A percentile compares a stretch with the other conserved stretches of the same genome.
Evolutionary conservation across 2,329 filamentous ascomycete species (phyloP).

Genomic region (Fusarium foetens): DNA sequence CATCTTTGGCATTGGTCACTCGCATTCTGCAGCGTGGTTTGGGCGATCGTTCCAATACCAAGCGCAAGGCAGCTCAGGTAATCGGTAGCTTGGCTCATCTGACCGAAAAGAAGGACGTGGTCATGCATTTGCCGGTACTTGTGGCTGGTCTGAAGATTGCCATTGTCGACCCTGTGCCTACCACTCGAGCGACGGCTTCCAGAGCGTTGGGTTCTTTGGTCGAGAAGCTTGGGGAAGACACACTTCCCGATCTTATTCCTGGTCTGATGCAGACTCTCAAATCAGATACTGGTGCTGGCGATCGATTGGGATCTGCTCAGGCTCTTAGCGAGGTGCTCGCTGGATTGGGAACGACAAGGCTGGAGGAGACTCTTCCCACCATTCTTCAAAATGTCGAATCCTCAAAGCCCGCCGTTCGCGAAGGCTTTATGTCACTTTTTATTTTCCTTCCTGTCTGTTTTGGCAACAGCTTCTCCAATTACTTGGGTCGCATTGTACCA

Average conservation of each 20-base stretch:
- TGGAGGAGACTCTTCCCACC: conserved; percentile 95
- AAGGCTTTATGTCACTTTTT: conserved; percentile 99
- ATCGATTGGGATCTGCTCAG: conserved; percentile 94
- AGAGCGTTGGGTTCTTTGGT: conserved; percentile 96
- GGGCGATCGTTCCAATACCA: conserved; percentile 90
- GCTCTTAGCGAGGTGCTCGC: conserved; percentile 96
- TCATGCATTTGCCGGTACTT: conserved; percentile 89
- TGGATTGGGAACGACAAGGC: conserved; percentile 87
- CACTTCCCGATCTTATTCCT: conserved; percentile 95
- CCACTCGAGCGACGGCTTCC: conserved; percentile 94
- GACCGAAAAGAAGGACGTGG: conserved; percentile 93
- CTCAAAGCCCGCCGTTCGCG: conserved; percentile 86
- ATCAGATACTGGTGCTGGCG: conserved; percentile 94
- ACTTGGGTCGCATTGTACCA: conserved; percentile 94
- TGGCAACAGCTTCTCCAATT: conserved; percentile 97
- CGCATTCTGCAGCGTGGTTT: conserved; percentile 95
- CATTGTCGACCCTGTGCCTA: conserved; percentile 94
- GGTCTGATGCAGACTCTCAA: conserved; percentile 98
- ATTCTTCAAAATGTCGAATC: conserved; percentile 97
- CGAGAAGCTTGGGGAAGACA: conserved; percentile 97
- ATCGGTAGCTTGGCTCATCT: conserved; percentile 98
- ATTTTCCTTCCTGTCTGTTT: conserved; percentile 99
- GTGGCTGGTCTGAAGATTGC: conserved; percentile 90
- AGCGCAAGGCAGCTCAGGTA: conserved; percentile 95
- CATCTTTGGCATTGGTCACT: conserved; percentile 92